phyloP scores from a whole-genome alignment of 83 land plant species.

The Diphasiastrum complanatum region DNA sequence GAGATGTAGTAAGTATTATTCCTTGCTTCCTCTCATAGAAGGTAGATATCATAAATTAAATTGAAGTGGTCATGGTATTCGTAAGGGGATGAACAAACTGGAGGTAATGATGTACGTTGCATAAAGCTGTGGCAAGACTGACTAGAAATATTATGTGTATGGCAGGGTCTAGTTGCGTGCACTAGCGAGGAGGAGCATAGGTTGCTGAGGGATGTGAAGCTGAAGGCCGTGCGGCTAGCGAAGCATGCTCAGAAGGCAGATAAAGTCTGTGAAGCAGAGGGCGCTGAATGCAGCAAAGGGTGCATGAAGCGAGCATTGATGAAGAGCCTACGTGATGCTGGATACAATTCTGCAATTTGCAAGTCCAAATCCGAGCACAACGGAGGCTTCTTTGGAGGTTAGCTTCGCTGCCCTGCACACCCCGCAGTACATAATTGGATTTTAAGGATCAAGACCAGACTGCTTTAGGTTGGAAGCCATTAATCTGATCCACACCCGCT shows the following conservation, averaged over 20 bases:
- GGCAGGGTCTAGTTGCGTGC: slow-evolving; percentile 52
- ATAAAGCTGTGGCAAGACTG: background rate
- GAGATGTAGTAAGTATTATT: background rate
- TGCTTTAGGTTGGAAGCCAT: background rate
- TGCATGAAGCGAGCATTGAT: slow-evolving; percentile 35
- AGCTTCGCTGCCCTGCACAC: too few species aligned
- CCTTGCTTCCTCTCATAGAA: too few species aligned
- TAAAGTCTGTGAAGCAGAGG: slow-evolving; percentile 37
- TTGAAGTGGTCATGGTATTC: slow-evolving; percentile 4
- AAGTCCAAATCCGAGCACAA: slow-evolving; percentile 83
- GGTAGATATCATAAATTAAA: background rate
- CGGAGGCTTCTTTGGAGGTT: slow-evolving; percentile 61
- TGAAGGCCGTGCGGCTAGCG: slow-evolving; percentile 3
- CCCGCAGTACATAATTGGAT: background rate
- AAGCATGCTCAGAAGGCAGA: slow-evolving; percentile 33
- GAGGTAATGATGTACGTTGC: too few species aligned
- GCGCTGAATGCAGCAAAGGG: slow-evolving; percentile 3
- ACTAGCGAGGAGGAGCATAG: slow-evolving; percentile 41
- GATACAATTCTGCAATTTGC: slow-evolving; percentile 92
- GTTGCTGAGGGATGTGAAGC: slow-evolving; percentile 49
- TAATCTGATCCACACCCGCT: too few species aligned
- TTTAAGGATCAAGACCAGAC: background rate
- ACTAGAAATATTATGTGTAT: background rate
- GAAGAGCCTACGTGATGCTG: slow-evolving; percentile 39
- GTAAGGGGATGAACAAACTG: background rate